A percentile compares a stretch with the other conserved stretches of the same genome.
Conservation (phyloP, 1,284 basidiomycete genomes). For the Tilletia horrida region DNA sequence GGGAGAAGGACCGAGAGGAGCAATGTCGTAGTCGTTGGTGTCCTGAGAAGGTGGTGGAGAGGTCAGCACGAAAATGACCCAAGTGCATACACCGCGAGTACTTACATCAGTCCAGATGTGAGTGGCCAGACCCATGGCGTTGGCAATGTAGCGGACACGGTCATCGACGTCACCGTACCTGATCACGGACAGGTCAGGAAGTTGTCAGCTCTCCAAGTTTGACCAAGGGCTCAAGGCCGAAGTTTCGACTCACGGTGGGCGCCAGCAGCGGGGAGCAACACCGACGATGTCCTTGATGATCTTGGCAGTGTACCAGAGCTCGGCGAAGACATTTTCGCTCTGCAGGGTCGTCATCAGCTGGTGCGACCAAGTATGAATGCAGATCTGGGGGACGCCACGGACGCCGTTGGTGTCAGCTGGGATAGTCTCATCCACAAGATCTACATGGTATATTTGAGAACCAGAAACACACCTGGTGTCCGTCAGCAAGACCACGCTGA, state of each 20-base stretch:
- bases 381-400: conserved; percentile 34
- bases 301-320: conserved; percentile 61
- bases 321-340: conserved; percentile 61
- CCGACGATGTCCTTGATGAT: conserved; percentile 60
- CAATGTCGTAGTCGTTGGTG: conserved; percentile 57
- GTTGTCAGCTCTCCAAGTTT: not conserved
- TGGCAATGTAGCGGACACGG: conserved; percentile 60
- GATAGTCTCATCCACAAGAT: conserved; percentile 22
- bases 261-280: conserved; percentile 59
- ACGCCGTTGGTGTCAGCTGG: not conserved
- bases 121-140: conserved; percentile 58
- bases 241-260: conserved; percentile 18
- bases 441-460: too few relatives aligned
- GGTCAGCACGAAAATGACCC: too few relatives aligned
- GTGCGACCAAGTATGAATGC: conserved; percentile 58
- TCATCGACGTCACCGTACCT: conserved; percentile 60
- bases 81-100: not conserved
- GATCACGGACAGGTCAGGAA: conserved; percentile 55
- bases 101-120: conserved; percentile 60
- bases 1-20: conserved; percentile 51
- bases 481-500: conserved; percentile 56
- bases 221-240: not conserved
- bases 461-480: conserved; percentile 29
- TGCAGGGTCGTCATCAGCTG: conserved; percentile 59
- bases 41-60: conserved; percentile 14